Evolutionary conservation across 176 grass and related monocot genomes (phyloP), one percentile per base, ranked within the genome.

Genomic region (Oryza rufipogon): DNA sequence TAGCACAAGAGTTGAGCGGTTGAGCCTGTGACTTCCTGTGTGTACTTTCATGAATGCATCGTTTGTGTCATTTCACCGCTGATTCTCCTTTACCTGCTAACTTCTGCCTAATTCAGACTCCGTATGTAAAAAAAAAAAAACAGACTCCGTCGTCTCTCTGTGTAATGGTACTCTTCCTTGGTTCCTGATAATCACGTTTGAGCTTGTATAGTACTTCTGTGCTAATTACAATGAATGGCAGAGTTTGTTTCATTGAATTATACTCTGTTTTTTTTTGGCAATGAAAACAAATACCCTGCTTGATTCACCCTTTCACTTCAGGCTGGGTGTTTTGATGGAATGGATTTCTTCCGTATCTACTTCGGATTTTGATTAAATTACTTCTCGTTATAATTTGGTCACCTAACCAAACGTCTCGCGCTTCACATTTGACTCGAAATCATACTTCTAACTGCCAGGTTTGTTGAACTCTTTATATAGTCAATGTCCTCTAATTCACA

Each of bases 1-100:
- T 68, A 26, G 79, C 66, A 45, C 60, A 11, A 64, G 51, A 61
- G 54, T 73, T 22, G 79, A 25, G 75, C 79, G 9, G 54, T 68
- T 41, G 79, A 34, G 64, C 68, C 13, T 74, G 28, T 86, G 73
- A 47, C 14, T 56, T 78, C 67, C 67, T 34, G 66, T 11, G 44
- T 78, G 46, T 90, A 77, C 54, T 58, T 68, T 61, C 17, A 58
- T 20, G 54, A 19, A 7, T 86, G 74, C 80, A 63, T 68, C 38
- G 67, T 71, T 60, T 48, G 74, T 39, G 20, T 48, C 74, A 47
- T 83, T 49, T 76, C 78, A 39, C 46, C 17, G 72, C 25, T 30
- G 28, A 30, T 30, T 30, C 28, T 30, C 28, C 28, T 30, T 30
- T 30, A 30, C 28, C 28, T 83, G 71, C 76, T 91, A 76, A 87